Conservation (phyloP, 2,329 filamentous ascomycete genomes). For the Juglanconis juglandina region DNA sequence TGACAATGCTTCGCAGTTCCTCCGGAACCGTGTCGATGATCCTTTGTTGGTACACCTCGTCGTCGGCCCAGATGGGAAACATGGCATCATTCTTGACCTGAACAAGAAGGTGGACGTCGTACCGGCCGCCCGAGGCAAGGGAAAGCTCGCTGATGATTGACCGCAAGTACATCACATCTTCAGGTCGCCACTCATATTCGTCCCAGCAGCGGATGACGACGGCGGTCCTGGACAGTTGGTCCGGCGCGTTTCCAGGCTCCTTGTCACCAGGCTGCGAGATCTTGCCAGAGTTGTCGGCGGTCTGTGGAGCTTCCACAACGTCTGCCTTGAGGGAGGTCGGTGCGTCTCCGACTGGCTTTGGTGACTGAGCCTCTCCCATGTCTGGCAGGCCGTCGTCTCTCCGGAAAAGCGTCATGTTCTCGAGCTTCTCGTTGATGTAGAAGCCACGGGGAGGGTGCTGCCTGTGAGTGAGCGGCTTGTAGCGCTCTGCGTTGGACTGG, state of each 20-base stretch:
- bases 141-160: constrained; percentile 80
- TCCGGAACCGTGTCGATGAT: constrained; percentile 68
- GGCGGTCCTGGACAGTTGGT: constrained; percentile 60
- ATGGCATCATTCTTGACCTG: constrained; percentile 75
- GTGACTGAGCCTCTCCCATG: constrained; percentile 12
- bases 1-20: constrained; percentile 86
- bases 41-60: constrained; percentile 63
- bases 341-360: constrained; percentile 3
- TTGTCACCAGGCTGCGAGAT: constrained; percentile 21
- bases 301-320: background rate
- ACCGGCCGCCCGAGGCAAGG: constrained; percentile 78
- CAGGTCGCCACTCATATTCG: constrained; percentile 72
- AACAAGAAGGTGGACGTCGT: constrained; percentile 80
- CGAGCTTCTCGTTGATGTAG: constrained; percentile 40
- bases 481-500: constrained; percentile 66
- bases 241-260: background rate
- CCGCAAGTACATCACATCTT: constrained; percentile 78
- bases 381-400: constrained; percentile 24
- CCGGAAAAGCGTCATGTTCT: constrained; percentile 22
- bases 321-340: background rate
- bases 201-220: constrained; percentile 81
- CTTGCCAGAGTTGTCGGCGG: constrained; percentile 12
- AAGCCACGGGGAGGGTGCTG: constrained; percentile 47
- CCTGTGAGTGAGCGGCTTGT: constrained; percentile 46
- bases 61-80: constrained; percentile 75